Base-by-base conservation (phyloP, 2,329 filamentous ascomycete species). In the Fusarium foetens region DNA sequence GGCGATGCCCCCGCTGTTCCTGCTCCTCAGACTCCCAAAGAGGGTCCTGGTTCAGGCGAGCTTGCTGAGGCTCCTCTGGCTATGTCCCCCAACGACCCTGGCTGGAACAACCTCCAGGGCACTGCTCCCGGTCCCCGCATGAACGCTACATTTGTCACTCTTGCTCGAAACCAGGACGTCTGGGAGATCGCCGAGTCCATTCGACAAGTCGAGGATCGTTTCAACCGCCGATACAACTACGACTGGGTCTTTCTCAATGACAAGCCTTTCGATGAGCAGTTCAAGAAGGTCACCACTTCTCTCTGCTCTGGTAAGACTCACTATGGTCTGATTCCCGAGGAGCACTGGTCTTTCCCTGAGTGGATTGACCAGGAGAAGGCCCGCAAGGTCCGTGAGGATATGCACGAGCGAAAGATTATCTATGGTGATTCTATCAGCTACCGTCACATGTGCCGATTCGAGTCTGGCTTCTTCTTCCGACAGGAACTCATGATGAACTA, bases 161-260 rank as follows among this genome's bases (percentile, higher is more conserved):
- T 99, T 68, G 96, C 96, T 59, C 92, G 96, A 78, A 99, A 99
- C 84, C 88, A 86, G 62, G 96, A 99, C 80, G 85, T 98, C 33
- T 99, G 96, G 96, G 96, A 99, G 55, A 97, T 99, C 79, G 93
- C 94, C 70, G 91, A 94, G 79, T 98, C 95, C 17, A 99, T 99
- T 79, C 94, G 96, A 63, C 94, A 97, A 80, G 91, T 99, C 63
- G 96, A 99, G 84, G 96, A 99, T 83, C 93, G 96, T 79, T 99
- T 99, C 90, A 99, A 99, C 86, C 90, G 91, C 78, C 93, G 95
- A 78, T 98, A 93, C 86, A 92, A 97, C 86, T 99, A 99, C 84
- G 95, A 98, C 81, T 99, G 97, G 97, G 95, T 99, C 58, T 99
- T 99, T 85, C 86, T 99, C 70, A 99, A 99, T 83, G 96, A 99